Evolutionary conservation across 1,139 yeast genomes (phyloP).

Genomic region (Citeromyces siamensis): DNA sequence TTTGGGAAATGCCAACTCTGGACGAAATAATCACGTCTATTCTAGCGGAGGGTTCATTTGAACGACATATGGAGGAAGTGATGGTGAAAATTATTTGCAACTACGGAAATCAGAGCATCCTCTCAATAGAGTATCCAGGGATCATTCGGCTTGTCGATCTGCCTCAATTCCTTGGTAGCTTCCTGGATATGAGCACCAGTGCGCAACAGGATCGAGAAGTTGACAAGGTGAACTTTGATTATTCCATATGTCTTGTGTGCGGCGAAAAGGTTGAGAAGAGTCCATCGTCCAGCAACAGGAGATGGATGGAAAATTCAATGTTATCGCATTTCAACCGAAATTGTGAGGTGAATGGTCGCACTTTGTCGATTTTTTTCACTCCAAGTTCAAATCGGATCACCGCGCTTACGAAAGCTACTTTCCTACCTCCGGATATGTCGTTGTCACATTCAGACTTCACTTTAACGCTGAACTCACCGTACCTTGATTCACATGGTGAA

Average conservation of each 20-base stretch:
- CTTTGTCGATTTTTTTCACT: conserved; percentile 6
- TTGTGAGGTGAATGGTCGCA: conserved; percentile 5
- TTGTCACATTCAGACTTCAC: conserved; percentile 11
- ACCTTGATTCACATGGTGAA: conserved; percentile 64
- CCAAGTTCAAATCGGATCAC: conserved; percentile 7
- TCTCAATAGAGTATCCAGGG: conserved; percentile 46
- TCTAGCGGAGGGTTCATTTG: conserved; percentile 3
- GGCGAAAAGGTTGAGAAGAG: conserved; percentile 6
- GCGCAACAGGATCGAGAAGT: not conserved
- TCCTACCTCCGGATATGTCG: conserved; percentile 3
- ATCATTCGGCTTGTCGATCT: conserved; percentile 41
- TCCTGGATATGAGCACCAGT: conserved; percentile 4
- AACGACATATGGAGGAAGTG: not conserved
- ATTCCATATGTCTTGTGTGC: conserved; percentile 7
- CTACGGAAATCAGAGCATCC: not conserved
- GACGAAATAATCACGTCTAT: not conserved
- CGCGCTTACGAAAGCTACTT: conserved; percentile 4
- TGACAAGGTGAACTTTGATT: conserved; percentile 5
- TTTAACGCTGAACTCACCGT: conserved; percentile 41
- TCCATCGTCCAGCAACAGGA: not conserved
- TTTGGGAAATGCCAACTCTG: not conserved
- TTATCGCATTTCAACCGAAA: conserved; percentile 6
- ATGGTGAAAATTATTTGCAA: not conserved
- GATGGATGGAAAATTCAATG: not conserved
- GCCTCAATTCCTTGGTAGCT: conserved; percentile 37